Evolutionary conservation across 768 basidiomycete species (phyloP).

Genomic region (Termitomyces sp.): DNA sequence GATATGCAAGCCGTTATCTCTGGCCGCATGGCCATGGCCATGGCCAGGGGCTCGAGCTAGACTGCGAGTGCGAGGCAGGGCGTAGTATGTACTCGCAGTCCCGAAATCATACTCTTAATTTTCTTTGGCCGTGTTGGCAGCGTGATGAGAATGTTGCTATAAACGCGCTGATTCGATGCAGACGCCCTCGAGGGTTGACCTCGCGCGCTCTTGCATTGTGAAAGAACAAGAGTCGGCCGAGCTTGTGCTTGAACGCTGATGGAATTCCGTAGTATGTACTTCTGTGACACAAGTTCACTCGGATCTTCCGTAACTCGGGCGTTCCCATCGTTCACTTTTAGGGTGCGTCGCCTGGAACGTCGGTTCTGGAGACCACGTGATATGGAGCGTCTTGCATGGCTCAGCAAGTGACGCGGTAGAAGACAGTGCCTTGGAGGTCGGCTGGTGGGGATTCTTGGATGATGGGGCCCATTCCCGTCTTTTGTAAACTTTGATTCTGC

Average conservation of each 20-base stretch:
- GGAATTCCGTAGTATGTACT: background rate
- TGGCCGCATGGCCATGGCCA: slow-evolving; percentile 14
- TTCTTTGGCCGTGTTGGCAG: background rate
- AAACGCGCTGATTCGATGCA: background rate
- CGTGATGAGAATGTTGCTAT: background rate
- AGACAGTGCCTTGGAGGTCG: no score
- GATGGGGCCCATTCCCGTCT: no score
- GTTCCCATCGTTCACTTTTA: background rate
- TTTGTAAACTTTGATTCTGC: no score
- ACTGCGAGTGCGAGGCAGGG: no score
- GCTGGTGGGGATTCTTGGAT: no score
- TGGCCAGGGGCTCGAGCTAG: slow-evolving; percentile 1
- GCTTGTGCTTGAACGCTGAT: background rate
- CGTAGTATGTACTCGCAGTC: background rate
- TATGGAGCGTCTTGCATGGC: background rate
- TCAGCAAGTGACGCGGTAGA: background rate
- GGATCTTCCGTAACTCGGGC: background rate
- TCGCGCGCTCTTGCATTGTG: background rate
- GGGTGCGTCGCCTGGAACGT: no score
- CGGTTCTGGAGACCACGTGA: background rate
- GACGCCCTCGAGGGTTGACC: background rate
- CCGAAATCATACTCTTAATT: slow-evolving; percentile 5
- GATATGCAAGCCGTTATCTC: slow-evolving; percentile 32
- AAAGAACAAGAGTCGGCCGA: background rate
- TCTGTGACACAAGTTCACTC: background rate